Conservation (phyloP, 2,329 filamentous ascomycete species). For the Trichoderma sp. region DNA sequence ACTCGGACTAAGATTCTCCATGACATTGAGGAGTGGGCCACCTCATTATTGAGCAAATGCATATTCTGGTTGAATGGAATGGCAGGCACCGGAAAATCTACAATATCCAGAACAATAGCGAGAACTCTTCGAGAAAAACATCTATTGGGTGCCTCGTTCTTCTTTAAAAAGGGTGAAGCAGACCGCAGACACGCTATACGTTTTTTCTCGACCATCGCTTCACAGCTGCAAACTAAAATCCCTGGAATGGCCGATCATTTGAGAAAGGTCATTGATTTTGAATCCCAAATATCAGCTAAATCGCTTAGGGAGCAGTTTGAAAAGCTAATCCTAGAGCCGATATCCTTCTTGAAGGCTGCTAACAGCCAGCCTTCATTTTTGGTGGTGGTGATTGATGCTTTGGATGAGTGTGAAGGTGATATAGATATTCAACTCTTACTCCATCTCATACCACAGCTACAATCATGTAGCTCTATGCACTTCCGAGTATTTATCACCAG, state of each 20-base stretch:
- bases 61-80: background rate
- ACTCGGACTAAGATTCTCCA: background rate
- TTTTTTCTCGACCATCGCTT: background rate
- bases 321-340: accelerated
- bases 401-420: background rate
- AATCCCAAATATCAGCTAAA: background rate
- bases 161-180: background rate
- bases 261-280: background rate
- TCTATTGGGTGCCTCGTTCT: background rate
- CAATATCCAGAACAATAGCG: background rate
- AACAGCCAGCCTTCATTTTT: background rate
- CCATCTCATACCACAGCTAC: background rate
- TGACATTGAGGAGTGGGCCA: background rate
- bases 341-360: accelerated
- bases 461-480: background rate
- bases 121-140: accelerated
- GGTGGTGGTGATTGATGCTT: background rate
- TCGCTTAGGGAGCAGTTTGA: background rate
- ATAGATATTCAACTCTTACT: background rate
- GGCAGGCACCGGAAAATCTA: background rate
- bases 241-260: background rate
- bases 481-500: background rate
- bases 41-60: background rate
- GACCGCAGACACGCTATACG: background rate
- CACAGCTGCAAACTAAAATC: background rate